Evolutionary conservation across 2,329 filamentous ascomycete species (phyloP).

Genomic region (Cercospora brassicicola): DNA sequence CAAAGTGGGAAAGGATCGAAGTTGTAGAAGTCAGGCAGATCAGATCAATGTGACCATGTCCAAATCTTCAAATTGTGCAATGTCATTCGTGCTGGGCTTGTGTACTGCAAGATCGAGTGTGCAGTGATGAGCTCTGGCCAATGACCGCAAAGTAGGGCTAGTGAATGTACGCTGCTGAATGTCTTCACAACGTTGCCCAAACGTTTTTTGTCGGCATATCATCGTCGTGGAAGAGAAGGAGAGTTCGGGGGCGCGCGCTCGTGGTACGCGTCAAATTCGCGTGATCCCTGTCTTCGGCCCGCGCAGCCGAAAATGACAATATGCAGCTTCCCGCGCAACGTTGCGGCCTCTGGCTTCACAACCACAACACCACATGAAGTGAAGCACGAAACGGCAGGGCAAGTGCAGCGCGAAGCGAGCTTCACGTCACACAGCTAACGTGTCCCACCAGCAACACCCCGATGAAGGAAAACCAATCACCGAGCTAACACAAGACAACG

Average conservation of each 20-base stretch:
- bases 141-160: background rate
- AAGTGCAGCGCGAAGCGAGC: background rate
- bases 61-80: background rate
- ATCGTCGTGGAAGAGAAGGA: background rate
- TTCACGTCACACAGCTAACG: slow-evolving; percentile 6
- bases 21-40: slow-evolving; percentile 11
- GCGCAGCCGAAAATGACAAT: background rate
- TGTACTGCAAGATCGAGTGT: background rate
- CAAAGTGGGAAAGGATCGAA: slow-evolving; percentile 18
- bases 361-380: slow-evolving; percentile 3
- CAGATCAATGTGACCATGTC: background rate
- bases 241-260: background rate
- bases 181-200: background rate
- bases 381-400: background rate
- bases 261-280: background rate
- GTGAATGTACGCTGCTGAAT: background rate
- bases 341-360: slow-evolving; percentile 3
- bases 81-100: background rate
- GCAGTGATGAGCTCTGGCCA: background rate
- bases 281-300: slow-evolving; percentile 1
- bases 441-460: slow-evolving; percentile 3
- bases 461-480: slow-evolving; percentile 28
- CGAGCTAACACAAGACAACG: slow-evolving; percentile 28
- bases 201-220: background rate
- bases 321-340: slow-evolving; percentile 8